Evolutionary conservation across 352 stramenopile species (phyloP), one percentile per base, ranked within the genome.

Genomic region (Phytopythium aichiense): DNA sequence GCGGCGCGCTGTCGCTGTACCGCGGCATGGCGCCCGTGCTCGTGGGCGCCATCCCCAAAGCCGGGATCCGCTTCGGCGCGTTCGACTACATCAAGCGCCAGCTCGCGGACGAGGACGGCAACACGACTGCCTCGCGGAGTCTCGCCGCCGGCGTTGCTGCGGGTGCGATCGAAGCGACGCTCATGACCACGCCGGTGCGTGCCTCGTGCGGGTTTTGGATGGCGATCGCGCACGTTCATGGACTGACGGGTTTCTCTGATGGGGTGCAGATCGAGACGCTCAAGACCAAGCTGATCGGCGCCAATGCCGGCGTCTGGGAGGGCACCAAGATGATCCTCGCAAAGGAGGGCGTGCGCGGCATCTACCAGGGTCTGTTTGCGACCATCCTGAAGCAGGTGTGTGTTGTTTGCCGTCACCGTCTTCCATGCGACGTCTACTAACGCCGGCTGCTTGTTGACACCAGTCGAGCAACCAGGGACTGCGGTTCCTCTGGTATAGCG

Each of bases 271-370:
- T 91, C 72, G 91, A 99, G 66, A 99, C 96, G 23, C 77, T 99
- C 8, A 99, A 99, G 66, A 99, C 96, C 30, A 98, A 98, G 74
- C 91, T 98, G 31, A 99, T 99, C 69, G 93, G 98, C 69, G 78
- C 96, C 7, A 98, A 99, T 64, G 83, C 86, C n/a, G 81, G 90
- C 8, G 89, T 99, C 72, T 73, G 96, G 60, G 61, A 84, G 61
- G 93, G 93, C 53, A 92, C 96, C 18, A 91, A 94, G 65, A 88
- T 94, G 67, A 98, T 99, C 68, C 68, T 98, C 33, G 79, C 83
- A 8, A 95, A 84, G 16, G 94, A 98, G 70, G 96, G 96, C 18
- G 74, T 97, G 45, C 69, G 69, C 25, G 96, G 94, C 58, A 77
- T 98, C 48, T 99, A 98, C 84, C 81, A 98, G 67, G 96, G 96